Evolutionary conservation across 257 asterid genomes (phyloP), one percentile per base, ranked within the genome.

Genomic region (Salvia rosmarinus): DNA sequence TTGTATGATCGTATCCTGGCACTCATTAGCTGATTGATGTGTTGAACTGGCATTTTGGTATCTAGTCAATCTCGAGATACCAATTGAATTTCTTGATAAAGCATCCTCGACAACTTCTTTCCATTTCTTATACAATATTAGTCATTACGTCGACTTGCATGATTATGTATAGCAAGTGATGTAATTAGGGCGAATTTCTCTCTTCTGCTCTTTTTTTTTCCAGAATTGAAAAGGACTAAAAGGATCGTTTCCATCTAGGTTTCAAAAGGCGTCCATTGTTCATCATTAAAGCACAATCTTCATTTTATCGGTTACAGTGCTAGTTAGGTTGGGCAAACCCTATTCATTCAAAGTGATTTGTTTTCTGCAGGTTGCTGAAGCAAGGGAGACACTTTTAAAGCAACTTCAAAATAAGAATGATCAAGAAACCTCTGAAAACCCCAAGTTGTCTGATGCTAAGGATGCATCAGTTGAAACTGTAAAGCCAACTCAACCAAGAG

Each of bases 301-400:
- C 14, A 23, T 47, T 14, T 30, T 55, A 4, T 46, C 9, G 30
- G 67, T 67, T 35, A 19, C 11, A 14, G 50, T 6, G 47, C 17
- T 43, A 32, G 37, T 32, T 32, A 49, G 71, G 65, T 40, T 40
- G 52, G 47, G 51, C 39, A 35, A 32, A 42, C 11, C 20, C 21
- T 51, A 20, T 68, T 69, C 67, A 52, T 9, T 54, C 65, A 13
- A 60, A 70, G 63, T 11, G 55, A 57, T 44, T 42, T 49, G 59
- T 76, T 64, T 35, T 77, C 40, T 78, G 74, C 82, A 90, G 96
- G 80, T 88, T 55, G 77, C 84, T 42, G 81, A 82, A 71, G 85
- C 75, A 52, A 86, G 96, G 76, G 96, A 86, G 76, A 77, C 84
- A 23, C 95, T 90, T 74, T 54, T 90, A 67, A 79, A 68, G 70